Conservation (phyloP, 2,329 filamentous ascomycete genomes). For the Colletotrichum coccodes region DNA sequence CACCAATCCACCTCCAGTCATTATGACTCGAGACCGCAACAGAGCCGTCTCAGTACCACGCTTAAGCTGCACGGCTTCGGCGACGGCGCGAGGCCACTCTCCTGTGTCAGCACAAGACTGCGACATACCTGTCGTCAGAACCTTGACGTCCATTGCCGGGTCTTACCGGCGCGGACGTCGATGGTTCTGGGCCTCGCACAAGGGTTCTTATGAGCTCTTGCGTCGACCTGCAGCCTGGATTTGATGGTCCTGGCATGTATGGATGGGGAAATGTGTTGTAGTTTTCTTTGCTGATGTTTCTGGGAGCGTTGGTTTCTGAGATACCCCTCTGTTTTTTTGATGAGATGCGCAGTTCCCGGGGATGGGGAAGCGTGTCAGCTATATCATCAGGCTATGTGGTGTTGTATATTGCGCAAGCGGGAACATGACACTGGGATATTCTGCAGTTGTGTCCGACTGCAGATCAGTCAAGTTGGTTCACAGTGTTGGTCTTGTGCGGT, state of each 20-base stretch:
- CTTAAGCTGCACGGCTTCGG: slow-evolving; percentile 22
- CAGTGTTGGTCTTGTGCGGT: neutral
- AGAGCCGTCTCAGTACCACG: slow-evolving; percentile 29
- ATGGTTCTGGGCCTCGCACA: slow-evolving; percentile 18
- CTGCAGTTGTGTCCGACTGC: neutral
- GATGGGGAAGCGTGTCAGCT: slow-evolving; percentile 16
- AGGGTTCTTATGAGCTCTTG: slow-evolving; percentile 14
- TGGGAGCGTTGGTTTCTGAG: slow-evolving; percentile 34
- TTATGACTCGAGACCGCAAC: slow-evolving; percentile 29
- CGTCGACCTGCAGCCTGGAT: slow-evolving; percentile 10
- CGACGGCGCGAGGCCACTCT: slow-evolving; percentile 26
- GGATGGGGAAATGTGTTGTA: slow-evolving; percentile 5
- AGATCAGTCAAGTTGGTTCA: neutral
- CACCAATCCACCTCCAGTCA: slow-evolving; percentile 9
- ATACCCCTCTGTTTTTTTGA: slow-evolving; percentile 36
- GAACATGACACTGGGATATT: neutral
- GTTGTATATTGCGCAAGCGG: neutral
- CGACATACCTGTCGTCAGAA: slow-evolving; percentile 21
- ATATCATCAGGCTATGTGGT: slow-evolving; percentile 24
- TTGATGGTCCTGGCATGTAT: slow-evolving; percentile 4
- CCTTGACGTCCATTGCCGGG: neutral
- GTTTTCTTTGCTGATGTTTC: slow-evolving; percentile 14
- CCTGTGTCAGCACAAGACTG: slow-evolving; percentile 28
- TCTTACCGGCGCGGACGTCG: neutral
- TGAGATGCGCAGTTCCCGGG: slow-evolving; percentile 3